Evolutionary conservation across 2,329 filamentous ascomycete genomes (phyloP).

Genomic region (Falciphora oryzae): DNA sequence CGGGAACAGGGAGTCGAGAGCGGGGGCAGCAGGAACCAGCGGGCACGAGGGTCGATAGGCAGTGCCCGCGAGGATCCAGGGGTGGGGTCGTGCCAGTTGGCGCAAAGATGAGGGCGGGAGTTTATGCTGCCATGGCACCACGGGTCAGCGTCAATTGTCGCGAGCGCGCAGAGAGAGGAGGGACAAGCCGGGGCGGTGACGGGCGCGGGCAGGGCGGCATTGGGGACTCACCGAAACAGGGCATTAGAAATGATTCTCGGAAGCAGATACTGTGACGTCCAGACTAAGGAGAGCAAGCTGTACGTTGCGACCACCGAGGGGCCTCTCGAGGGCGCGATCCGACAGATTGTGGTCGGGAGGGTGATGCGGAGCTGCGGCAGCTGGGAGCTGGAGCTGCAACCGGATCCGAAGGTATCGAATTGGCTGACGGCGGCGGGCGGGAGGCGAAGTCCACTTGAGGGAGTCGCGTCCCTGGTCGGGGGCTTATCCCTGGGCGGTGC

Average conservation of each 20-base stretch:
- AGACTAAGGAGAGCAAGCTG: background rate
- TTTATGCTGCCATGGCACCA: background rate
- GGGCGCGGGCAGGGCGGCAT: background rate
- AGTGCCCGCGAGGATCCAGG: background rate
- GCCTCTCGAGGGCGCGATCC: background rate
- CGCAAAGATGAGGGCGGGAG: background rate
- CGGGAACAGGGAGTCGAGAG: conserved; percentile 12
- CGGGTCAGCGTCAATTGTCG: background rate
- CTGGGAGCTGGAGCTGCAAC: background rate
- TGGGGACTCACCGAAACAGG: background rate
- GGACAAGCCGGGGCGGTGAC: background rate
- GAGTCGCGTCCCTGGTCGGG: background rate
- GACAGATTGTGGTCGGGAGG: background rate
- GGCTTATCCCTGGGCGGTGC: background rate
- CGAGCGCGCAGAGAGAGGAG: background rate
- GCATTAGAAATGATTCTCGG: background rate
- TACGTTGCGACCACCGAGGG: background rate
- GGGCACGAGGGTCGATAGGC: background rate
- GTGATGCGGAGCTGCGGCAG: no score
- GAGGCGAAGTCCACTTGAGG: background rate
- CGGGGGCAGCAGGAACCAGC: background rate
- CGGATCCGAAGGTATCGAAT: background rate
- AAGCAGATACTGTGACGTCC: background rate
- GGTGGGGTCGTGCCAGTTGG: background rate
- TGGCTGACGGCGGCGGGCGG: background rate